Conservation (phyloP, 2,329 filamentous ascomycete genomes). For the Fonsecaea erecta region DNA sequence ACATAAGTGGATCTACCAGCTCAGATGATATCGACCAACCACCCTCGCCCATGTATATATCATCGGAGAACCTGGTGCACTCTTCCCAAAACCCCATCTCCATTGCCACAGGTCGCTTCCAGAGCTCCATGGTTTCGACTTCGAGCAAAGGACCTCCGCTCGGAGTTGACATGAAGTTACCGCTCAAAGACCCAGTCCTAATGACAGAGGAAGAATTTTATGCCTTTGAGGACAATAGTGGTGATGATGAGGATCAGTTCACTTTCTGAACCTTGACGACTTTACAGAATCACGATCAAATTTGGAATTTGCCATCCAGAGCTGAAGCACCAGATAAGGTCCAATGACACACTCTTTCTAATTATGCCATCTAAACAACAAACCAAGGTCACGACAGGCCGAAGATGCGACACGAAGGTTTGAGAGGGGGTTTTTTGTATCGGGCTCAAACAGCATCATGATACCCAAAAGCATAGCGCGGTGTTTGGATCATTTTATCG, state of each 20-base stretch:
- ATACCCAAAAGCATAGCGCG: not conserved
- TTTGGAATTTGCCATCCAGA: too few relatives aligned
- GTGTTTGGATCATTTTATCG: not conserved
- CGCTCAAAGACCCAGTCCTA: slow-evolving; percentile 22
- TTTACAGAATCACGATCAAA: not conserved
- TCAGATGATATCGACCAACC: slow-evolving; percentile 11
- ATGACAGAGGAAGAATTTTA: slow-evolving; percentile 22
- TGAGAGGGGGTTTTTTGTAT: not conserved
- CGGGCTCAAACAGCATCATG: not conserved
- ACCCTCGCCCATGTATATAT: not conserved
- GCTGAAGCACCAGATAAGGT: too few relatives aligned
- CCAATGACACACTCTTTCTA: not conserved
- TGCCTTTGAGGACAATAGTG: not conserved
- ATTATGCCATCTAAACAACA: not conserved
- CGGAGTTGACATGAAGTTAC: not conserved
- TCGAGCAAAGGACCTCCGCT: not conserved
- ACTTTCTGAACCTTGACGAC: slow-evolving; percentile 10
- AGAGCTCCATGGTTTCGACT: not conserved
- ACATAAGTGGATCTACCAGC: slow-evolving; percentile 8
- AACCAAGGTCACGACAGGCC: not conserved
- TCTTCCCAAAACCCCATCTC: not conserved
- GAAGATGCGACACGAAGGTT: not conserved
- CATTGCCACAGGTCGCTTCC: not conserved
- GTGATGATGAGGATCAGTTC: slow-evolving; percentile 25
- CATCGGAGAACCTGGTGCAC: not conserved